Percentiles rank a stretch among this genome's conserved stretches.
Evolutionary conservation across 345 rosid species (phyloP).

Genomic region (Salix udensis): DNA sequence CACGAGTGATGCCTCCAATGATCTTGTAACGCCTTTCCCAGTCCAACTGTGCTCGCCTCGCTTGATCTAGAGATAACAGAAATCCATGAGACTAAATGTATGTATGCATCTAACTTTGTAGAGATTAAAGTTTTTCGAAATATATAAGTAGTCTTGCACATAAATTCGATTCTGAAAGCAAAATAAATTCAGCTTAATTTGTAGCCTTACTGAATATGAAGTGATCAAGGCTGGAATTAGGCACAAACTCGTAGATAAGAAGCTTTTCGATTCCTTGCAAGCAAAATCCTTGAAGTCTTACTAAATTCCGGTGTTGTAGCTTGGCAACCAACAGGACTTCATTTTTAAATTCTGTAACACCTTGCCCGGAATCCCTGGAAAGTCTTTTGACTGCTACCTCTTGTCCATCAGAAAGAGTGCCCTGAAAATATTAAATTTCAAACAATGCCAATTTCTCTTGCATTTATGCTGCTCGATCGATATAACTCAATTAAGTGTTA

Average conservation of each 20-base stretch:
- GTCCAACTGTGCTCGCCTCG: constrained; percentile 8
- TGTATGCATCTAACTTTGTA: neutral
- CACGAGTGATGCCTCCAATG: constrained; percentile 38
- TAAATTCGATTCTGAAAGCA: too few species aligned
- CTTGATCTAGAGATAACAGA: constrained; percentile 14
- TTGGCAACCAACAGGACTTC: constrained; percentile 30
- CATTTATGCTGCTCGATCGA: neutral
- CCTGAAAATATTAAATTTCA: constrained; percentile 13
- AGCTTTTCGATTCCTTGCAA: constrained; percentile 34
- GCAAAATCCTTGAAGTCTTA: constrained; percentile 39
- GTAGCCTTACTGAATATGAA: constrained; percentile 34
- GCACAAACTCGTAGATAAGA: constrained; percentile 39
- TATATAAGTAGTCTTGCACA: too few species aligned
- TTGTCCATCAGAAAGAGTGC: constrained; percentile 22
- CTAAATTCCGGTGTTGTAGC: constrained; percentile 43
- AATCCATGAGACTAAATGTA: neutral
- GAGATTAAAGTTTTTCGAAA: neutral
- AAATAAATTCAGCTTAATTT: neutral
- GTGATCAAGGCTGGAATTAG: constrained; percentile 37
- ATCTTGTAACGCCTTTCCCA: constrained; percentile 39
- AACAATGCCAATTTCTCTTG: neutral
- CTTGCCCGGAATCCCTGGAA: constrained; percentile 23
- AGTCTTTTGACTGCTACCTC: constrained; percentile 38
- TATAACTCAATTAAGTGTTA: neutral
- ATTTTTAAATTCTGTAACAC: constrained; percentile 35